These are phyloP conservation scores for Annona cherimola DNA, from an alignment of 164 flowering plant species.

Conservation along the genomic window DNA sequence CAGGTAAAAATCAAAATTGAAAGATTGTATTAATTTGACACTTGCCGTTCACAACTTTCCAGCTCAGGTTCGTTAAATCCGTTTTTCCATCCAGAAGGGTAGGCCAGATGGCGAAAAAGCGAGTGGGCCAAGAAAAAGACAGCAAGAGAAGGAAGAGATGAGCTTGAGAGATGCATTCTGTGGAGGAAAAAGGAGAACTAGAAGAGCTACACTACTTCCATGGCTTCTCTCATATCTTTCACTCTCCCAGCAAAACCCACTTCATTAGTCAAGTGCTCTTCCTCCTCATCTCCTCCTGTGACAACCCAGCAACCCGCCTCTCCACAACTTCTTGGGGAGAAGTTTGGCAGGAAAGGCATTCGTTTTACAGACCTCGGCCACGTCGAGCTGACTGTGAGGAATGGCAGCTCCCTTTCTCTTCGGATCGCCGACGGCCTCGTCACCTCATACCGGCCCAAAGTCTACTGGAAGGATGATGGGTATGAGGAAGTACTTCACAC, in stretches of 20 bases:
- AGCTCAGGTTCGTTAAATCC: not conserved
- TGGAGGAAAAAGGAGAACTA: conserved; percentile 10
- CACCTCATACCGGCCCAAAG: conserved; percentile 84
- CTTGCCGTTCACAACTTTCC: too few relatives aligned
- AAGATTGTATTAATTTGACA: too few relatives aligned
- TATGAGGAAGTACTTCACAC: conserved; percentile 76
- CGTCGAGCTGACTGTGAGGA: conserved; percentile 64
- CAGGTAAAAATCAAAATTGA: too few relatives aligned
- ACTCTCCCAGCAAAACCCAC: conserved; percentile 22
- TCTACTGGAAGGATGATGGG: conserved; percentile 82
- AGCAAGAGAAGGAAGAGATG: conserved; percentile 11
- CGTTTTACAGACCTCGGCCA: conserved; percentile 49
- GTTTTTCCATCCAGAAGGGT: not conserved
- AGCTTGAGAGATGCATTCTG: conserved; percentile 15
- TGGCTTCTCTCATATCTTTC: conserved; percentile 31
- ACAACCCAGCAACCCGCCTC: conserved; percentile 16
- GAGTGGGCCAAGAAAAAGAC: not conserved
- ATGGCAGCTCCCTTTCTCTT: conserved; percentile 72
- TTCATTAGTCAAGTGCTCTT: conserved; percentile 7
- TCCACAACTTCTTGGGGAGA: conserved; percentile 38
- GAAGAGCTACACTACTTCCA: not conserved
- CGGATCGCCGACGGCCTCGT: conserved; percentile 60
- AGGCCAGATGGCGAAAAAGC: not conserved
- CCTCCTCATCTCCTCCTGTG: conserved; percentile 7
- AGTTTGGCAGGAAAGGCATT: conserved; percentile 79